Evolutionary conservation across 495 filamentous ascomycete species (phyloP), one percentile per base, ranked within the genome.

Genomic region (Parathielavia hyrcaniae): DNA sequence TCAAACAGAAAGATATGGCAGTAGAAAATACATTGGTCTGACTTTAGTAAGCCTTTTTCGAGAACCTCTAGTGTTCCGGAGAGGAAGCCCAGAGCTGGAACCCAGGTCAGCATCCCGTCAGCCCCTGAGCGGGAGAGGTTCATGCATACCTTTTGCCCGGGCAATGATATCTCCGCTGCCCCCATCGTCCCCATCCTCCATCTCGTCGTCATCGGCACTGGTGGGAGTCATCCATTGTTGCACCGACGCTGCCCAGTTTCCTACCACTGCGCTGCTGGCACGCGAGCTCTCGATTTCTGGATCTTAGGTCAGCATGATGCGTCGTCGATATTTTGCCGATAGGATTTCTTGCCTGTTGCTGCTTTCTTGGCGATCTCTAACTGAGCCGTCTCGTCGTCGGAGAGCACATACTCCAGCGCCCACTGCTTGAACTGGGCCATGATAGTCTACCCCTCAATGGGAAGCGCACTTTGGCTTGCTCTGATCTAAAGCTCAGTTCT

Each of bases 201-300:
- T 60, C 12, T 59, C 52, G 48, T 60, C 59, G 23, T 70, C 67
- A 16, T 57, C 62, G 40, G 59, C 46, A 26, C 49, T 30, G 14
- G 61, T 48, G n/a, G 67, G 60, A 20, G 67, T 71, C 67, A 79
- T 74, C 77, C 77, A 79, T 55, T 67, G 73, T 44, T 75, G 71
- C 41, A 79, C 68, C 23, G 77, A 78, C 7, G 72, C 70, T 34
- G 75, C 75, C 77, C 75, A 79, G 61, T 72, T 72, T n/a, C 73
- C 74, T 14, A 79, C 66, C 11, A 69, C 58, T 45, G 71, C 50
- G 55, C 75, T 69, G 60, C 63, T 77, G 48, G 73, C 72, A 0
- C 69, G 59, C 17, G 75, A 68, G 47, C 61, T 61, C 61, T 77
- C 67, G n/a, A 78, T 77, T 53, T 71, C 76, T 75, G 30, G 10